These are phyloP conservation scores for Spinacia oleracea DNA, from an alignment of 179 eudicot species.

Conservation along the genomic window DNA sequence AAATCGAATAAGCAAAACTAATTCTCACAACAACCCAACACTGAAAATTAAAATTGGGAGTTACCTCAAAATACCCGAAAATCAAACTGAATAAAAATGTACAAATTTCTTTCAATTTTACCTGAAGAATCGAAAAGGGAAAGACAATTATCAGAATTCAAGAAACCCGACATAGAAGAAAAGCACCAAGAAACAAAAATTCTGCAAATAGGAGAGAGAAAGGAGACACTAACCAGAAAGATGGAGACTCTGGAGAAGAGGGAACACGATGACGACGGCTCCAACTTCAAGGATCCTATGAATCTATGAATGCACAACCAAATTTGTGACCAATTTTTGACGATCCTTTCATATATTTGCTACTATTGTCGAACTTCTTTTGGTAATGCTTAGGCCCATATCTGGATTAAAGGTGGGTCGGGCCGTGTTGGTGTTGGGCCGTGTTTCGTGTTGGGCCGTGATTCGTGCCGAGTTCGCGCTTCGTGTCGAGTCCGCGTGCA, in stretches of 20 bases:
- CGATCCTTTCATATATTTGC: background rate
- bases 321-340: background rate
- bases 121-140: background rate
- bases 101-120: background rate
- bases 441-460: too few species aligned
- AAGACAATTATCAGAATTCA: background rate
- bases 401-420: too few species aligned
- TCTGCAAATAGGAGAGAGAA: background rate
- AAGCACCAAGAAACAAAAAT: background rate
- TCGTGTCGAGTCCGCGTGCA: too few species aligned
- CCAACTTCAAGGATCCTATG: background rate
- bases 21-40: background rate
- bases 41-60: background rate
- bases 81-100: background rate
- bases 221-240: background rate
- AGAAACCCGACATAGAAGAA: background rate
- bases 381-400: background rate
- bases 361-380: background rate
- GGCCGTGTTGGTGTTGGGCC: too few species aligned
- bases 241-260: conserved; percentile 1
- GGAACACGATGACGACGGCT: background rate
- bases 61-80: background rate
- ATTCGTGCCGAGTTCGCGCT: too few species aligned
- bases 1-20: too few species aligned
- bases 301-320: background rate